Conservation (phyloP, 1,284 basidiomycete genomes). For the Hemileia vastatrix region DNA sequence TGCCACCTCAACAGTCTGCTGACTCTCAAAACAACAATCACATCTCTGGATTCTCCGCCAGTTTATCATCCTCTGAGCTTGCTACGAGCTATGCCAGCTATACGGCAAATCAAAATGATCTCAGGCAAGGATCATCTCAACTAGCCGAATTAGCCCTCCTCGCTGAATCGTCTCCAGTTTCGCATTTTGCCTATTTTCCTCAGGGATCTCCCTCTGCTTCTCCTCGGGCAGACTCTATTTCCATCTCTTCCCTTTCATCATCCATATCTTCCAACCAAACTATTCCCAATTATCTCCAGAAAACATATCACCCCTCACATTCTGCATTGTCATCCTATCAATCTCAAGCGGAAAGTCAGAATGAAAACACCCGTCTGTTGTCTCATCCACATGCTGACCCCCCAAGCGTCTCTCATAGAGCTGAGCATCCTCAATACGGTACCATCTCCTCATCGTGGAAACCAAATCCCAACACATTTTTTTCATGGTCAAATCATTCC, state of each 20-base stretch:
- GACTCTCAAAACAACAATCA: no score
- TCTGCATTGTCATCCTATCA: background rate
- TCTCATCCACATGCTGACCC: no score
- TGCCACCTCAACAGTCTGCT: no score
- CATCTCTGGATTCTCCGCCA: no score
- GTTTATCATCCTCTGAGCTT: no score
- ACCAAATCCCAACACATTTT: background rate
- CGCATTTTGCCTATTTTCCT: no score
- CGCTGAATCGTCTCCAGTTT: constrained; percentile 4
- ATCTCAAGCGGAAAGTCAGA: constrained; percentile 1
- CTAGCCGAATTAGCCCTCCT: constrained; percentile 7
- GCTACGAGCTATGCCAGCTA: no score
- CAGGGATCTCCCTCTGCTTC: no score
- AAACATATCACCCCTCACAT: background rate
- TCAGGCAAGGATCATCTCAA: constrained; percentile 6
- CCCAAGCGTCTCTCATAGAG: background rate
- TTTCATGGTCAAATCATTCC: background rate
- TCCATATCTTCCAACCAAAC: background rate
- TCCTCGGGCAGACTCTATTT: no score
- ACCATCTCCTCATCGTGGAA: constrained; percentile 1
- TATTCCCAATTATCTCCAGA: background rate
- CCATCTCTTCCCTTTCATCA: background rate
- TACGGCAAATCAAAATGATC: constrained; percentile 17
- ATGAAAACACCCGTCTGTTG: no score
- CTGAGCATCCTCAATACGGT: constrained; percentile 5